Conservation (phyloP, 2,329 filamentous ascomycete species). For the Cordyceps tenuipes region DNA sequence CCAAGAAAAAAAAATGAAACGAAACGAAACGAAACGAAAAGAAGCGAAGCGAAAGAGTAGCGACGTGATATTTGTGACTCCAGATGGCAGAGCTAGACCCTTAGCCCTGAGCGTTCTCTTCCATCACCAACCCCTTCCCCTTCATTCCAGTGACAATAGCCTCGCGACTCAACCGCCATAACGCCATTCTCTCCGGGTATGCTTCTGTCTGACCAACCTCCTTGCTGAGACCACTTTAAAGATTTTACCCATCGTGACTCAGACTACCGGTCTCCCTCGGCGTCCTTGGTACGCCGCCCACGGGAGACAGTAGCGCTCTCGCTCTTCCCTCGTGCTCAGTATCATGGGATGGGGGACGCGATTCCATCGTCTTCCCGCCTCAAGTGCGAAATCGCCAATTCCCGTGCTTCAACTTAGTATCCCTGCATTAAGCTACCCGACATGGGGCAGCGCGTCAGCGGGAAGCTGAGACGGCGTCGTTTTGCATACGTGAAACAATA, state of each 20-base stretch:
- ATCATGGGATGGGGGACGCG: not conserved
- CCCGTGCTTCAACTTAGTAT: not conserved
- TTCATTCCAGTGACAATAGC: too few relatives aligned
- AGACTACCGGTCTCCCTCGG: not conserved
- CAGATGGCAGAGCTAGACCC: not conserved
- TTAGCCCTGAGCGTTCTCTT: not conserved
- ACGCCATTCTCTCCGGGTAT: not conserved
- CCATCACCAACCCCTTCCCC: too few relatives aligned
- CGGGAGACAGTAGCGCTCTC: not conserved
- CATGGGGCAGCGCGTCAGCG: not conserved
- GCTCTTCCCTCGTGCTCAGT: not conserved
- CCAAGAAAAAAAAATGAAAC: too few relatives aligned
- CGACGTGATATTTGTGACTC: not conserved
- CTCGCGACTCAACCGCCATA: not conserved
- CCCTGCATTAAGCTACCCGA: not conserved
- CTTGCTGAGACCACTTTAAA: not conserved
- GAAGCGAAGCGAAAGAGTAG: not conserved
- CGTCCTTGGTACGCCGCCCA: not conserved
- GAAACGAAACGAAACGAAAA: not conserved
- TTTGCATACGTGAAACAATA: not conserved
- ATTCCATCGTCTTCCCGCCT: not conserved
- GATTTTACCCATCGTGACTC: slow-evolving; percentile 1
- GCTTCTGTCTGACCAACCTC: not conserved
- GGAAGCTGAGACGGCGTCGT: not conserved
- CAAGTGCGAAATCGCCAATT: not conserved